A percentile compares a stretch with the other conserved stretches of the same genome.
phyloP scores from a whole-genome alignment of 768 basidiomycete genomes.

The Lentinula detonsa region DNA sequence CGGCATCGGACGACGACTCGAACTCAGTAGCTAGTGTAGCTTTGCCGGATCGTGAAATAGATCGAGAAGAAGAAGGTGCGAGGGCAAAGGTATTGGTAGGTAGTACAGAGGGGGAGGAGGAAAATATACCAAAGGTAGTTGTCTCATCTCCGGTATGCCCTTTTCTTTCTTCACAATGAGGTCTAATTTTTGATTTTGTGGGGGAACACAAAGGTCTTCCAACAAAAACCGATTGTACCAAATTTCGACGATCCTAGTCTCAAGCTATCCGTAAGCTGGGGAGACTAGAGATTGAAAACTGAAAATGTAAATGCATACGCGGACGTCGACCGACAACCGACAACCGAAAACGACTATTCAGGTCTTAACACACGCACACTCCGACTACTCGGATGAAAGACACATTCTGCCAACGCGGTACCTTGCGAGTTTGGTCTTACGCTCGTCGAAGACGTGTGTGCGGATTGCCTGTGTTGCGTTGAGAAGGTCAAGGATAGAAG shows the following conservation, averaged over 20 bases:
- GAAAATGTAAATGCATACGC: neutral
- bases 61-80: neutral
- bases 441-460: no score
- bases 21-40: neutral
- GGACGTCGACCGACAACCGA: no score
- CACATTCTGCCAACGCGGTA: no score
- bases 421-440: no score
- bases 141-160: neutral
- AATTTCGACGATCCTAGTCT: neutral
- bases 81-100: neutral
- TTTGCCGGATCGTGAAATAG: neutral
- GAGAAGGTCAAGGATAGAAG: no score
- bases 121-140: neutral
- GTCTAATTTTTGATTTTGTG: neutral
- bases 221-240: neutral
- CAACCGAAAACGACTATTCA: no score
- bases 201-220: neutral
- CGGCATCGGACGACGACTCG: neutral
- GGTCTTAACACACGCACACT: no score
- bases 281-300: neutral
- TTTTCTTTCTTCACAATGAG: neutral
- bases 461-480: no score
- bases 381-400: no score
- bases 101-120: neutral
- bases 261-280: slow-evolving; percentile 4